Evolutionary conservation across 2,329 filamentous ascomycete species (phyloP).

Genomic region (Talaromyces sp.): DNA sequence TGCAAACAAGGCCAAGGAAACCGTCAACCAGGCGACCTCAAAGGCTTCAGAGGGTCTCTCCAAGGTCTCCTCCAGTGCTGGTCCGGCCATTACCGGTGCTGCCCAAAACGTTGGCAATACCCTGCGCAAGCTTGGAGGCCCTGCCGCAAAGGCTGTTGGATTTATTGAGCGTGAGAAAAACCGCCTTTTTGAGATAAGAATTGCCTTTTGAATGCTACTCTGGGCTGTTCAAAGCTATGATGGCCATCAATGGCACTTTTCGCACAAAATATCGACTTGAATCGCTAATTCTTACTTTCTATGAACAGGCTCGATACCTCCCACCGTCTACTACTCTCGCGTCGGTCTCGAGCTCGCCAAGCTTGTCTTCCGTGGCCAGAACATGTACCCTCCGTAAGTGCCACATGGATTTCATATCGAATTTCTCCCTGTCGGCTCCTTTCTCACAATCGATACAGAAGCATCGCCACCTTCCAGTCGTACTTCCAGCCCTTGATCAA

Average conservation of each 20-base stretch:
- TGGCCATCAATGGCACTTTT: not conserved
- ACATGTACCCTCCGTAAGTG: constrained; percentile 92
- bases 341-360: constrained; percentile 83
- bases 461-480: constrained; percentile 72
- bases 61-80: constrained; percentile 72
- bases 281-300: constrained; percentile 1
- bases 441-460: constrained; percentile 45
- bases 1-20: constrained; percentile 40
- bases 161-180: constrained; percentile 74
- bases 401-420: not conserved
- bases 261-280: not conserved
- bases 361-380: constrained; percentile 79
- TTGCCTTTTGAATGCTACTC: not conserved
- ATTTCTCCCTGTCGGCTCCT: not conserved
- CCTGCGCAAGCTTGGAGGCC: constrained; percentile 72
- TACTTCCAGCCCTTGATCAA: constrained; percentile 75
- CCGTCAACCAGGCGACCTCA: constrained; percentile 34
- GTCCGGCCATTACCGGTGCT: constrained; percentile 67
- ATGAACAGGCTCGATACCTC: constrained; percentile 69
- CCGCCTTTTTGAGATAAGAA: not conserved
- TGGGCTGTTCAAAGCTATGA: not conserved
- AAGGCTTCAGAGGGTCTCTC: constrained; percentile 81
- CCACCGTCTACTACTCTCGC: constrained; percentile 84
- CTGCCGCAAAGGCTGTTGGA: constrained; percentile 69
- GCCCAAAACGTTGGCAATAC: constrained; percentile 61